Evolutionary conservation across 78 protist species (phyloP).

Genomic region (Dictyostelium citrinum): DNA sequence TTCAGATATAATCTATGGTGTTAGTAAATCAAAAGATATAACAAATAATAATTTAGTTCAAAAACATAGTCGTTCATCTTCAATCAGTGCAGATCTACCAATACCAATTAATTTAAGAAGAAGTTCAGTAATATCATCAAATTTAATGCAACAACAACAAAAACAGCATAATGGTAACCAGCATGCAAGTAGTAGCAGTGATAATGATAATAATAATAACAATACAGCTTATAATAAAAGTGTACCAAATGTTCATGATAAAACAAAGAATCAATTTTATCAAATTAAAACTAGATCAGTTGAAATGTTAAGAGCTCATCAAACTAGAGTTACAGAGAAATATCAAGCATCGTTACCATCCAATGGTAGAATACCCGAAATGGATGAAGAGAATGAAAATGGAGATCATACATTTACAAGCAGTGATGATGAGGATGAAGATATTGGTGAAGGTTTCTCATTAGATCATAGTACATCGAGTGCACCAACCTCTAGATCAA

Average conservation of each 20-base stretch:
- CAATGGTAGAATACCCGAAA: neutral
- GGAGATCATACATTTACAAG: neutral
- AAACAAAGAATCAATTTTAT: slow-evolving; percentile 15
- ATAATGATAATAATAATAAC: neutral
- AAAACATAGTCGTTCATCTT: neutral
- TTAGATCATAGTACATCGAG: neutral
- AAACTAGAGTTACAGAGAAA: slow-evolving; percentile 1
- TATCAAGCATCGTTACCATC: neutral
- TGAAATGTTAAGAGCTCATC: slow-evolving; percentile 60
- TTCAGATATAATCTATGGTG: neutral
- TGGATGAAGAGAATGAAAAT: neutral
- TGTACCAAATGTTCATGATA: neutral
- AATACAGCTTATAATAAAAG: neutral
- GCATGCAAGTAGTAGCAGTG: too few species aligned
- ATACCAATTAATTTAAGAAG: slow-evolving; percentile 10
- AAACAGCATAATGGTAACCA: neutral
- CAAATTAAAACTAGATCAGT: slow-evolving; percentile 37
- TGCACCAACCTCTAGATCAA: neutral
- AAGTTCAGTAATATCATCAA: neutral
- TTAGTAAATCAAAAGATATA: slow-evolving; percentile 5
- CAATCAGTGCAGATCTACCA: slow-evolving; percentile 4
- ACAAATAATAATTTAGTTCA: neutral
- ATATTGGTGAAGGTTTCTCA: neutral
- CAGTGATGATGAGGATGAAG: neutral
- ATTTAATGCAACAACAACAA: neutral